Percentiles rank a stretch among this genome's conserved stretches.
These are phyloP conservation scores for Solanum sejunctum DNA, from an alignment of 257 asterid species.

Conservation along the genomic window DNA sequence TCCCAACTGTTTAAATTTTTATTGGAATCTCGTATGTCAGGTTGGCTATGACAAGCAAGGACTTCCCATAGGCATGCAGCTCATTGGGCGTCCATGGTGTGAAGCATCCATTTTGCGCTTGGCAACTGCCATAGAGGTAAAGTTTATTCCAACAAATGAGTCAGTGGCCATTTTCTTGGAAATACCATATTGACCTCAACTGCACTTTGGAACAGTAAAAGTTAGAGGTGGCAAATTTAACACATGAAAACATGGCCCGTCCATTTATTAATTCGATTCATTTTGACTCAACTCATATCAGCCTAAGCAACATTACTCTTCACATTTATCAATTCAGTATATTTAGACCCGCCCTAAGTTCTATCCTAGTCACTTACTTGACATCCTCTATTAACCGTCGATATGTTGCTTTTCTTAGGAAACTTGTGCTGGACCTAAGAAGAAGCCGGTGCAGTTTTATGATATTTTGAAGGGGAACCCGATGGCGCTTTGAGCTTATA, in stretches of 20 bases:
- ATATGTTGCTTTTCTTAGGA: constrained; percentile 29
- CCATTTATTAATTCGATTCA: background rate
- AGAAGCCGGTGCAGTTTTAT: constrained; percentile 61
- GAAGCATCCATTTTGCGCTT: constrained; percentile 82
- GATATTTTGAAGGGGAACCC: constrained; percentile 60
- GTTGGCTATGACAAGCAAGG: constrained; percentile 92
- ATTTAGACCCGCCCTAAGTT: background rate
- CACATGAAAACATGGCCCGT: background rate
- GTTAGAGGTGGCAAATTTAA: background rate
- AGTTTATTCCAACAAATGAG: background rate
- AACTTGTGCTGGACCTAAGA: constrained; percentile 43
- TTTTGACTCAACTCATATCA: background rate
- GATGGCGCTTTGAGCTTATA: background rate
- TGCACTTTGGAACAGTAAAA: background rate
- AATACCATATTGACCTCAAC: background rate
- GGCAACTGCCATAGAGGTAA: constrained; percentile 85
- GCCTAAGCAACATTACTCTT: background rate
- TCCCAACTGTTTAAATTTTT: background rate
- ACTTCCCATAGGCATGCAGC: constrained; percentile 91
- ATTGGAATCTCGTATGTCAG: constrained; percentile 14
- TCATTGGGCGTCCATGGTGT: constrained; percentile 91
- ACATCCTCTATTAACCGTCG: background rate
- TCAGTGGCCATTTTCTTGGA: background rate
- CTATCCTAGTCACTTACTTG: background rate
- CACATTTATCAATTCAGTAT: background rate